Conservation (phyloP, 1,284 basidiomycete species). For the Pulveroboletus sp. region DNA sequence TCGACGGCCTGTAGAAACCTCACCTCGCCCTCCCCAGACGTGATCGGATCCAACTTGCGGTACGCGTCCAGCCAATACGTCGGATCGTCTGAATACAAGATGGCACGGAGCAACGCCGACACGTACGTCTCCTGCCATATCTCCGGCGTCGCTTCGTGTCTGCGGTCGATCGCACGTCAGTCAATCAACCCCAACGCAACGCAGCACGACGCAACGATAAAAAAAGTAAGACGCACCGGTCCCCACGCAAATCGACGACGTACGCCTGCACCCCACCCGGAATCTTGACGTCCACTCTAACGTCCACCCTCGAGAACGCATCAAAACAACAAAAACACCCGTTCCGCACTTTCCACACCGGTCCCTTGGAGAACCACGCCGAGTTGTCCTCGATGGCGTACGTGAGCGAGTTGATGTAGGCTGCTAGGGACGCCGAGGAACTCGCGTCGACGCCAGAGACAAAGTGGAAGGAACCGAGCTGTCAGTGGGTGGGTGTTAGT, state of each 20-base stretch:
- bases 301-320: conserved; percentile 95
- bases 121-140: conserved; percentile 98
- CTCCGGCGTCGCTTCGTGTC: conserved; percentile 89
- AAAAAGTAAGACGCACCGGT: conserved; percentile 61
- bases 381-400: conserved; percentile 92
- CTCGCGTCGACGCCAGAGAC: conserved; percentile 97
- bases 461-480: conserved; percentile 89
- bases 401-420: conserved; percentile 96
- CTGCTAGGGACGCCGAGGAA: conserved; percentile 94
- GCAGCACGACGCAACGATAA: no score
- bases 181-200: not conserved
- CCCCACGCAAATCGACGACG: conserved; percentile 91
- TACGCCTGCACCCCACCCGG: conserved; percentile 97
- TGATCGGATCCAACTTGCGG: conserved; percentile 94
- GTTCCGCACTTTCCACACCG: conserved; percentile 89
- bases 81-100: conserved; percentile 94
- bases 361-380: conserved; percentile 89
- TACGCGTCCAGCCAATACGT: conserved; percentile 92
- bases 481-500: no score
- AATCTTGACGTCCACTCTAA: conserved; percentile 97
- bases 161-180: conserved; percentile 40
- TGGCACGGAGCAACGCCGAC: conserved; percentile 87
- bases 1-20: conserved; percentile 93
- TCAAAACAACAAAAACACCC: conserved; percentile 99
- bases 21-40: conserved; percentile 84